These are phyloP conservation scores for Alternaria alternata DNA, from an alignment of 2,329 filamentous ascomycete genomes.

Conservation along the genomic window DNA sequence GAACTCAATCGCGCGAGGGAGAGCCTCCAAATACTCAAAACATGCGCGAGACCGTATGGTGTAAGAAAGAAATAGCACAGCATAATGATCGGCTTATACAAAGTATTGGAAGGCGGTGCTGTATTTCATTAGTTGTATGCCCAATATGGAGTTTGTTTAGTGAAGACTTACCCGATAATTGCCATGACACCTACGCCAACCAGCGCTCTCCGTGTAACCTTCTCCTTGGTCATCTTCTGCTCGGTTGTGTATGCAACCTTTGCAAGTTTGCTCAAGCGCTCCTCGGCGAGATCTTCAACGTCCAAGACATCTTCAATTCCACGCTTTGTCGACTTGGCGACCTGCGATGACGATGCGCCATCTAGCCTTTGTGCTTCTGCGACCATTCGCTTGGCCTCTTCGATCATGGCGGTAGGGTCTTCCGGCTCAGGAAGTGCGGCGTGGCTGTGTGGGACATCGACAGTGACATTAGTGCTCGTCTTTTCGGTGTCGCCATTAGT, in stretches of 20 bases:
- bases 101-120: conserved; percentile 45
- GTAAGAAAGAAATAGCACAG: conserved; percentile 1
- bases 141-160: background rate
- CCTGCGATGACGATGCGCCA: conserved; percentile 32
- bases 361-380: conserved; percentile 69
- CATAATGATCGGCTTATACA: conserved; percentile 12
- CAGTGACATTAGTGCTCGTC: conserved; percentile 75
- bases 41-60: conserved; percentile 12
- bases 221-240: conserved; percentile 82
- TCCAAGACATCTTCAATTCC: conserved; percentile 68
- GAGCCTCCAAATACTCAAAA: conserved; percentile 17
- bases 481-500: conserved; percentile 69
- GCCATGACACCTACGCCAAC: conserved; percentile 87
- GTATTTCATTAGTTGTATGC: conserved; percentile 24
- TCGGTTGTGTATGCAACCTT: conserved; percentile 67
- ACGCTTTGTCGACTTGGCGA: conserved; percentile 43
- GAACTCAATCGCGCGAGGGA: conserved; percentile 3
- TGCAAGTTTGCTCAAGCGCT: conserved; percentile 73
- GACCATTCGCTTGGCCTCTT: conserved; percentile 88
- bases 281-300: conserved; percentile 56
- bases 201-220: conserved; percentile 83
- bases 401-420: conserved; percentile 83
- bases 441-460: conserved; percentile 75
- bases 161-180: conserved; percentile 81
- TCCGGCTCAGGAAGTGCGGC: conserved; percentile 76